phyloP scores from a whole-genome alignment of 1,284 basidiomycete genomes.

The Ganoderma boninense region DNA sequence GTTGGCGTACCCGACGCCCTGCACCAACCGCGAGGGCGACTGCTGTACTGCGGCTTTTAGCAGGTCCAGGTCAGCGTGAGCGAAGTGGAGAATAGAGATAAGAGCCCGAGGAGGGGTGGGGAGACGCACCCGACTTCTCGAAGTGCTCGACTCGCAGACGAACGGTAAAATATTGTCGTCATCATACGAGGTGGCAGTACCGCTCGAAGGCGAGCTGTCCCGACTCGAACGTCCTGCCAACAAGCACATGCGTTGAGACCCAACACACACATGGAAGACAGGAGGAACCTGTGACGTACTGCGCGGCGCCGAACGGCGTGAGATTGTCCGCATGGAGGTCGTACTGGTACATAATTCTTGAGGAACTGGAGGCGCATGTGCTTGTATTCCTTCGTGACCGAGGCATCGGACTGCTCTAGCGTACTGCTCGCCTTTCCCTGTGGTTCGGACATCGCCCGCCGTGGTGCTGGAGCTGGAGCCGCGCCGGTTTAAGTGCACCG shows the following conservation, averaged over 20 bases:
- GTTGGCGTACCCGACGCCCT: conserved; percentile 85
- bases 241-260: too few species aligned
- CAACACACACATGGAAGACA: too few species aligned
- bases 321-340: conserved; percentile 67
- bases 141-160: conserved; percentile 65
- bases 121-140: too few species aligned
- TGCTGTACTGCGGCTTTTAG: conserved; percentile 60
- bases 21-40: conserved; percentile 70
- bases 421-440: conserved; percentile 46
- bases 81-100: too few species aligned
- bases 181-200: conserved; percentile 58
- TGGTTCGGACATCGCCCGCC: conserved; percentile 82
- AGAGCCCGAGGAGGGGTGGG: too few species aligned
- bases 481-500: not conserved
- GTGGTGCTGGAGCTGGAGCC: conserved; percentile 79
- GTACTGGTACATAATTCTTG: conserved; percentile 58
- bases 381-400: conserved; percentile 51
- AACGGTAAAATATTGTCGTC: conserved; percentile 62
- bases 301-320: conserved; percentile 73
- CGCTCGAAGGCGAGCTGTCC: conserved; percentile 58
- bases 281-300: conserved; percentile 56
- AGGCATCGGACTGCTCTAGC: conserved; percentile 51
- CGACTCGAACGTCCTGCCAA: conserved; percentile 56
- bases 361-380: conserved; percentile 69
- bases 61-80: too few species aligned